Conservation (phyloP, 75 land plant species). For the Sequoia sempervirens region DNA sequence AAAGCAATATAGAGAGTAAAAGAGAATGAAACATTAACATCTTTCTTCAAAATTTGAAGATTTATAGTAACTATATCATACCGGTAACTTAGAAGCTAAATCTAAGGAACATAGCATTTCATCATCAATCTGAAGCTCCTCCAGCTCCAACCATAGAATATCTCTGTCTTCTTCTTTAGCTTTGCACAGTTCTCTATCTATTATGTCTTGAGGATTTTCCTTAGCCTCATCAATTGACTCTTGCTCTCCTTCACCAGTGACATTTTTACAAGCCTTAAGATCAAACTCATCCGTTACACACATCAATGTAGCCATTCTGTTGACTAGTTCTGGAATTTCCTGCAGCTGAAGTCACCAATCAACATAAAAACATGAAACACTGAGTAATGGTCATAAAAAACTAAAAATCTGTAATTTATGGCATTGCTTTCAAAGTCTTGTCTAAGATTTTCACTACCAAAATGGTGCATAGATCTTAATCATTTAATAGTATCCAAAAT, state of each 20-base stretch:
- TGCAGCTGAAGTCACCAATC: conserved; percentile 49
- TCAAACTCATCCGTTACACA: conserved; percentile 55
- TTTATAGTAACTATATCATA: conserved; percentile 14
- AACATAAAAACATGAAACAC: conserved; percentile 7
- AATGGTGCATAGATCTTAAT: neutral
- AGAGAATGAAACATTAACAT: neutral
- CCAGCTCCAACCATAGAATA: conserved; percentile 80
- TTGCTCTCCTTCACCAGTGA: conserved; percentile 15
- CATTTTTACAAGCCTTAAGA: conserved; percentile 8
- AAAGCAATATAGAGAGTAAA: neutral
- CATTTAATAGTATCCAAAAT: neutral
- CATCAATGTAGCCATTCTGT: conserved; percentile 92
- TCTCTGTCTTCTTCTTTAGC: conserved; percentile 42
- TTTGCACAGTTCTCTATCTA: conserved; percentile 36
- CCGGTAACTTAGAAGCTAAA: conserved; percentile 70
- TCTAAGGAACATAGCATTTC: conserved; percentile 55
- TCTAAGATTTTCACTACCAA: neutral
- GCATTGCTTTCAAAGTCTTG: neutral
- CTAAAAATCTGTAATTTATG: neutral
- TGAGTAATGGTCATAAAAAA: neutral
- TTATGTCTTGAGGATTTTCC: conserved; percentile 16
- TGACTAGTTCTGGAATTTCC: conserved; percentile 69
- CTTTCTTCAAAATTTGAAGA: neutral
- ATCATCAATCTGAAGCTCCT: conserved; percentile 80
- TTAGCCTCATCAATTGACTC: conserved; percentile 10